Conservation (phyloP, 2,329 filamentous ascomycete genomes). For the Alternaria hordeiaustralica region DNA sequence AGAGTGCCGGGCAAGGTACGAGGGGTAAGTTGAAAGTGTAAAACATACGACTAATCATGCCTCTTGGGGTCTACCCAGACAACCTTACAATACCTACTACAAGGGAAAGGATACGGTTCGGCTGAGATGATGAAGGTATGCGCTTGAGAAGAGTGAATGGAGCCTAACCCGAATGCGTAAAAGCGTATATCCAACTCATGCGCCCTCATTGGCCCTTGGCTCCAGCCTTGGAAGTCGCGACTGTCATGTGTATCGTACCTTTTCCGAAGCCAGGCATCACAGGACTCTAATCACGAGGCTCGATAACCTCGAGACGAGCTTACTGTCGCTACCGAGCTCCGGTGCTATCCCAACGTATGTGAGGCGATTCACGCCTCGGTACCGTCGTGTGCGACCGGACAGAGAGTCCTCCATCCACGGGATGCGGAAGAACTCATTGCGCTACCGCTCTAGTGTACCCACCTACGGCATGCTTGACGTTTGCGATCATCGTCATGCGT, state of each 20-base stretch:
- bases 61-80: background rate
- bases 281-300: background rate
- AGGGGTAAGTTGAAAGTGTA: background rate
- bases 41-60: constrained; percentile 5
- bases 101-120: background rate
- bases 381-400: constrained; percentile 1
- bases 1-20: background rate
- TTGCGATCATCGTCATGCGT: constrained; percentile 6
- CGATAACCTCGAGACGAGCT: background rate
- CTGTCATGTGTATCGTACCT: background rate
- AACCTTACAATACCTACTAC: background rate
- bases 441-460: constrained; percentile 12
- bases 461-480: constrained; percentile 2
- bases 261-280: background rate
- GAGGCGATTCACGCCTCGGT: background rate
- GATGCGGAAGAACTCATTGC: constrained; percentile 5
- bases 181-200: constrained; percentile 6
- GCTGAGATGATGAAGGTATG: background rate
- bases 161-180: constrained; percentile 1
- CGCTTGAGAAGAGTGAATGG: constrained; percentile 5
- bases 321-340: background rate
- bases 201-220: constrained; percentile 6
- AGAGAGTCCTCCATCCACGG: constrained; percentile 1
- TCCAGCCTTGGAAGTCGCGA: background rate
- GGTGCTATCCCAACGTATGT: background rate